Conservation (phyloP, 495 filamentous ascomycete genomes). For the Lophium mytilinum region DNA sequence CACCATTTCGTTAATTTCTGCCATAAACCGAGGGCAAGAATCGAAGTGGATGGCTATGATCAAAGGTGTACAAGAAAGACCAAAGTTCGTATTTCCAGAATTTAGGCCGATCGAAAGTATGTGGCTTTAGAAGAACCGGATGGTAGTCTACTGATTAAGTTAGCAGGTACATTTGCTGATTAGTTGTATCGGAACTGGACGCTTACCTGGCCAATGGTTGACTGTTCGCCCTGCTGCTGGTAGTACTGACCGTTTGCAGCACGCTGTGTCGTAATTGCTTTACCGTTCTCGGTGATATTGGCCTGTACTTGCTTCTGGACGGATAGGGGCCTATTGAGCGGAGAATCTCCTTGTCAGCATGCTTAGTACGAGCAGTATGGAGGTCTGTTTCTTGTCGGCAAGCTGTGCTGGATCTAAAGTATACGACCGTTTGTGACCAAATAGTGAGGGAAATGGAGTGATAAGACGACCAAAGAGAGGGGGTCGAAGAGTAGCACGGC, state of each 20-base stretch:
- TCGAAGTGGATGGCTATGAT: no score
- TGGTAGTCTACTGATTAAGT: no score
- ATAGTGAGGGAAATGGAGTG: neutral
- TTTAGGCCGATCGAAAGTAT: no score
- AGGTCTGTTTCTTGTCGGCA: neutral
- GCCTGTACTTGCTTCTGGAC: slow-evolving; percentile 40
- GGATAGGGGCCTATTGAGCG: slow-evolving; percentile 40
- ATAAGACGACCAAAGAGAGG: neutral
- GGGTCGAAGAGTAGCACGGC: no score
- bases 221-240: slow-evolving; percentile 42
- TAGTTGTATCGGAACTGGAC: neutral
- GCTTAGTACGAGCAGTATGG: neutral
- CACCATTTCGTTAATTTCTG: no score
- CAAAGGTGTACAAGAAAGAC: no score
- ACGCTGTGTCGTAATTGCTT: slow-evolving; percentile 39
- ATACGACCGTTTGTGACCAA: neutral
- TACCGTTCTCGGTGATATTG: slow-evolving; percentile 45
- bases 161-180: no score
- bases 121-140: no score
- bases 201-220: neutral
- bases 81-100: no score
- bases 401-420: neutral
- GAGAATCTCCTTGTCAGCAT: slow-evolving; percentile 6
- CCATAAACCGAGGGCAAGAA: no score
- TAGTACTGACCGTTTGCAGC: slow-evolving; percentile 54